Conservation (phyloP, 306 rosid species). For the Dalbergia oliveri region DNA sequence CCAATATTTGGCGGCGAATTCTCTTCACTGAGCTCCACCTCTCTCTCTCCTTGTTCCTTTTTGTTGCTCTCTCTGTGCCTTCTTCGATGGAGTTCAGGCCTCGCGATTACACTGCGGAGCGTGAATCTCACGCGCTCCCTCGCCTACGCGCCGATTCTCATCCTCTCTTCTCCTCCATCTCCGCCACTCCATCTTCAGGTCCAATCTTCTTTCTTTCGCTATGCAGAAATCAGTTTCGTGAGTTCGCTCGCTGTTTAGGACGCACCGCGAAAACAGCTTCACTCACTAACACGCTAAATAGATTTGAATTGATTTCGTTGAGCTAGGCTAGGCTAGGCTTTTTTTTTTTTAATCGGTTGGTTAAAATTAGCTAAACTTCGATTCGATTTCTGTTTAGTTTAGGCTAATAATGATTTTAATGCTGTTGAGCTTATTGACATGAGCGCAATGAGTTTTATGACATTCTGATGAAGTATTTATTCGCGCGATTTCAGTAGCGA, state of each 20-base stretch:
- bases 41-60: neutral
- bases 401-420: neutral
- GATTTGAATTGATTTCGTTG: slow-evolving; percentile 13
- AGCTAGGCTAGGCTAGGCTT: neutral
- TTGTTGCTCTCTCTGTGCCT: neutral
- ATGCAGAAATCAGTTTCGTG: neutral
- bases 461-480: slow-evolving; percentile 10
- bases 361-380: slow-evolving; percentile 1
- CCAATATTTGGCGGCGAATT: neutral
- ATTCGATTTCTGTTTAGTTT: neutral
- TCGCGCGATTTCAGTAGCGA: neutral
- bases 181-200: slow-evolving; percentile 60
- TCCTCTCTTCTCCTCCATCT: slow-evolving; percentile 59
- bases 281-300: slow-evolving; percentile 9
- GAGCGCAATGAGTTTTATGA: slow-evolving; percentile 15
- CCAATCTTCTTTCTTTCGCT: neutral
- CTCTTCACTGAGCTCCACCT: neutral
- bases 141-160: slow-evolving; percentile 63
- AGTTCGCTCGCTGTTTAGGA: neutral
- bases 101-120: slow-evolving; percentile 73
- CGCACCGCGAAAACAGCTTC: slow-evolving; percentile 10
- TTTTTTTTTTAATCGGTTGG: neutral
- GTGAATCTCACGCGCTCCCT: slow-evolving; percentile 65
- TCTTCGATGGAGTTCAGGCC: slow-evolving; percentile 83
- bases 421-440: neutral